Base-by-base conservation (phyloP, 148 eudicot species). In the Vaccinium vitisidaea region DNA sequence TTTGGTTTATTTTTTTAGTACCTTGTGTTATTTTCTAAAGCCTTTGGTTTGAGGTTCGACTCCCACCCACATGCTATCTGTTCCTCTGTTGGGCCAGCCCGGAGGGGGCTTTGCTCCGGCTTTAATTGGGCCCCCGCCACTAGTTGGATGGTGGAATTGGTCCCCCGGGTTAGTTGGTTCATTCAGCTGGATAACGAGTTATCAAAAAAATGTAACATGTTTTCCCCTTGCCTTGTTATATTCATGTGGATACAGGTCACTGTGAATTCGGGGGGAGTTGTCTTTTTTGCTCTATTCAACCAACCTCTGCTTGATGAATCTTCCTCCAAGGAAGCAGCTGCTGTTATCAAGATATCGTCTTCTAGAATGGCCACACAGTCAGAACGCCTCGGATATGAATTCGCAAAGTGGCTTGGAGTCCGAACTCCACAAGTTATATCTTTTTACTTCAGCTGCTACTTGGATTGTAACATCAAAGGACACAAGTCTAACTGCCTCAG, bases 191-290 rank as follows among this genome's bases (percentile, higher is more conserved):
- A 23, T 63, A 61, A 30, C 5, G 30, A 8, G 70, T 63, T 23
- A 63, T 23, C 67, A 21, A 65, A 65, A 65, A 61, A 23, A 65
- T 0, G 30, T 65, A 30, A 1, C 74, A 27, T 27, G 25, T 32
- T 54, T 14, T n/a, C 18, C 74, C 18, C 32, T 46, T 67, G 23
- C n/a, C 80, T 76, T 81, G 58, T 82, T 54, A 58, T 63, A 53
- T 73, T 30, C 50, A 63, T 77, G 83, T 79, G 80, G 59, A 80
- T 84, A 59, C 85, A 97, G 99, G 98, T 97, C 65, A 97, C 98
- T 75, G 98, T 97, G 80, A 95, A 97, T 92, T 97, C 99, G 49
- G 98, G 99, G n/a, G 99, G 99, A 87, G 98, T 97, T 79, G 99
- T 97, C 70, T 97, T 97, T 92, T 97, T 97, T 87, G 98, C 96